Conservation (phyloP, 352 stramenopile species). For the Phytophthora aleatoria region DNA sequence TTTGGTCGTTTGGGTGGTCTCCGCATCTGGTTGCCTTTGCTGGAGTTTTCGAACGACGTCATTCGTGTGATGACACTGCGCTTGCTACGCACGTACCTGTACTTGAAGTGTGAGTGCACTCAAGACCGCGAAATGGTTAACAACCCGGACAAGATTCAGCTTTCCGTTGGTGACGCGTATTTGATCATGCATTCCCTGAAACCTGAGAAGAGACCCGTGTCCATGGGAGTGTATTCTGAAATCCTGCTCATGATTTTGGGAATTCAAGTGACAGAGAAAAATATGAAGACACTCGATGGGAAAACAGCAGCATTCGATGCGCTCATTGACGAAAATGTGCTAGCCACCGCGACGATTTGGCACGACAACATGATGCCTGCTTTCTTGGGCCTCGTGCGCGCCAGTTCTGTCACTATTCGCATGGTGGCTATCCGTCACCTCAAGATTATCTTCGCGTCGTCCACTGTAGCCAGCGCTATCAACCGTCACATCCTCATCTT, state of each 20-base stretch:
- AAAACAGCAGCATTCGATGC: slow-evolving; percentile 54
- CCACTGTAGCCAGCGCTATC: slow-evolving; percentile 65
- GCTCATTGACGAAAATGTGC: slow-evolving; percentile 62
- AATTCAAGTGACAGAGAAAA: slow-evolving; percentile 66
- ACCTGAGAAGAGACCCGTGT: slow-evolving; percentile 61
- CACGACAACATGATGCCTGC: slow-evolving; percentile 74
- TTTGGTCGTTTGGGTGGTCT: slow-evolving; percentile 79
- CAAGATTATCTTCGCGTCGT: slow-evolving; percentile 69
- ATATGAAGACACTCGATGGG: slow-evolving; percentile 53
- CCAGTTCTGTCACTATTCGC: slow-evolving; percentile 61
- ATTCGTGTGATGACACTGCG: slow-evolving; percentile 85
- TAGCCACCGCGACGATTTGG: slow-evolving; percentile 58
- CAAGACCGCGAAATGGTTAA: slow-evolving; percentile 69
- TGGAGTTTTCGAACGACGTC: slow-evolving; percentile 75
- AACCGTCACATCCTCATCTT: slow-evolving; percentile 84
- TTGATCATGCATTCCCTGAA: slow-evolving; percentile 85
- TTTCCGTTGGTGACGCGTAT: slow-evolving; percentile 79
- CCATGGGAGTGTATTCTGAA: slow-evolving; percentile 84
- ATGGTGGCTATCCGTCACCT: slow-evolving; percentile 67
- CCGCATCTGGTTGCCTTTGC: slow-evolving; percentile 79
- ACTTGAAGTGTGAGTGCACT: slow-evolving; percentile 72
- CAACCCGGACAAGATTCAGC: slow-evolving; percentile 71
- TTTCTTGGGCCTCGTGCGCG: slow-evolving; percentile 59
- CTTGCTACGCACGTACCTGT: slow-evolving; percentile 79
- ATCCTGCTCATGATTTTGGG: slow-evolving; percentile 77